These are phyloP conservation scores for Crithidia brevicula DNA, from an alignment of 208 protist species.

Conservation along the genomic window DNA sequence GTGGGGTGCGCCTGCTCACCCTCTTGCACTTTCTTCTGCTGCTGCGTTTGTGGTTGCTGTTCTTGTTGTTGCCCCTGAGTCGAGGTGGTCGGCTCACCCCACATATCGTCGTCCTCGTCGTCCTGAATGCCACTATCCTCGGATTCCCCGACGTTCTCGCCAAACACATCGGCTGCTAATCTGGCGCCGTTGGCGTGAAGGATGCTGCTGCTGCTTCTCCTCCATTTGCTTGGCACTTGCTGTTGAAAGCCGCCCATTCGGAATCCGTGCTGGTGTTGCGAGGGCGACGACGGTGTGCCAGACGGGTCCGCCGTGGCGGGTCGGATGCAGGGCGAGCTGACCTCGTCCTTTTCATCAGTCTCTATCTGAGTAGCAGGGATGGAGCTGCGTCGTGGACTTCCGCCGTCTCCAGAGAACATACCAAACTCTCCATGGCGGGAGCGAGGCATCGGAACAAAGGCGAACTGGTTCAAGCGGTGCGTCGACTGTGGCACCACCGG, in stretches of 20 bases:
- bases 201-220: too few relatives aligned
- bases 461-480: not conserved
- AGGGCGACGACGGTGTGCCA: constrained; percentile 1
- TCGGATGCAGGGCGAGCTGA: not conserved
- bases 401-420: too few relatives aligned
- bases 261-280: not conserved
- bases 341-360: not conserved
- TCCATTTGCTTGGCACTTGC: not conserved
- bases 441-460: not conserved
- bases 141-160: too few relatives aligned
- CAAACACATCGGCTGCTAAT: not conserved
- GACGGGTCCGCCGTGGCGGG: not conserved
- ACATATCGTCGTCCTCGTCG: constrained; percentile 12
- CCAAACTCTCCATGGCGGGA: not conserved
- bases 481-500: not conserved
- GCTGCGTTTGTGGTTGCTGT: not conserved
- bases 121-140: too few relatives aligned
- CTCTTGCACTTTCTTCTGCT: not conserved
- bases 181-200: not conserved
- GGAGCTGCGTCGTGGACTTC: not conserved
- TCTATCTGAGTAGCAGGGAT: not conserved
- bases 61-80: not conserved
- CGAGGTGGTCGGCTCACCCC: constrained; percentile 19
- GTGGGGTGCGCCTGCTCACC: too few relatives aligned
- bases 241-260: too few relatives aligned